A percentile compares a stretch with the other conserved stretches of the same genome.
Evolutionary conservation across 345 rosid species (phyloP).

Genomic region (Triadica sebifera): DNA sequence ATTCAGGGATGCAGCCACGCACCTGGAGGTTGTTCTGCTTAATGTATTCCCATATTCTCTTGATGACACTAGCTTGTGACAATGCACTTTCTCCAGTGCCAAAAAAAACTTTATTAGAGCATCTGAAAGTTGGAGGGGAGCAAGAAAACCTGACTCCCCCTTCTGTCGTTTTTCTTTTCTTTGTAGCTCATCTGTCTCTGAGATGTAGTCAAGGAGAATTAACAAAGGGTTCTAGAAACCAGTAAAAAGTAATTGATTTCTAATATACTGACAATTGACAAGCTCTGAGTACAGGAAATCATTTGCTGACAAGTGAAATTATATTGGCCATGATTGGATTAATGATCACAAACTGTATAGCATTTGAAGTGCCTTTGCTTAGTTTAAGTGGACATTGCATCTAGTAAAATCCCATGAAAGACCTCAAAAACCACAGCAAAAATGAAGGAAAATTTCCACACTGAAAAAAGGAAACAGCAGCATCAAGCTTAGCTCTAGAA

Average conservation of each 20-base stretch:
- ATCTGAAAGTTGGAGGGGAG: constrained; percentile 25
- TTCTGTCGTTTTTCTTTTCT: constrained; percentile 21
- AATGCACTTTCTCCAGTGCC: constrained; percentile 24
- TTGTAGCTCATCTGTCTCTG: constrained; percentile 13
- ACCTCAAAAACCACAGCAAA: constrained; percentile 1
- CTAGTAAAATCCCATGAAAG: background rate
- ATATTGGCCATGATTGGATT: background rate
- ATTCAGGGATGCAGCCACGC: background rate
- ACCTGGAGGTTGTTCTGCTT: constrained; percentile 28
- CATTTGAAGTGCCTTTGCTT: background rate
- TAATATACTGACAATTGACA: background rate
- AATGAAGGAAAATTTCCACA: background rate
- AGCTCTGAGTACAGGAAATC: background rate
- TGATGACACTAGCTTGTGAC: constrained; percentile 18
- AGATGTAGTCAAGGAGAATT: background rate
- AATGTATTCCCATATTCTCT: constrained; percentile 27
- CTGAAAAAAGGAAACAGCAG: background rate
- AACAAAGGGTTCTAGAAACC: background rate
- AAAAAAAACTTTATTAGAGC: constrained; percentile 20
- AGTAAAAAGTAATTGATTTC: background rate
- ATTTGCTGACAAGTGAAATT: background rate
- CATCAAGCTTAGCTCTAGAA: background rate
- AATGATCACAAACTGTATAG: background rate
- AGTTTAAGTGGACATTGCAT: background rate
- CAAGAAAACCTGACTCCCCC: constrained; percentile 24